Conservation (phyloP, 2,329 filamentous ascomycete genomes). For the Hymenoscyphus scutula region DNA sequence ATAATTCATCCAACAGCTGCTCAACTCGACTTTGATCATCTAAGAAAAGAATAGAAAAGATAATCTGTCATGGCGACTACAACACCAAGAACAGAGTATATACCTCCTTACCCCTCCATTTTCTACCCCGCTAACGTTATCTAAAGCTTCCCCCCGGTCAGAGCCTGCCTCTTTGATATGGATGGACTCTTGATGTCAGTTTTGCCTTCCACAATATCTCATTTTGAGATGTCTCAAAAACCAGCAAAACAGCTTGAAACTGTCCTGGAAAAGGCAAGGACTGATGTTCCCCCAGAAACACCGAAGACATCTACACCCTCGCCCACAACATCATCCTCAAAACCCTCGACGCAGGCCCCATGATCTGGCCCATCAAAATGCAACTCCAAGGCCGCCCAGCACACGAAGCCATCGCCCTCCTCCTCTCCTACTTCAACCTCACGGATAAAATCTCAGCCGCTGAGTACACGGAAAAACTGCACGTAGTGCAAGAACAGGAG, state of each 20-base stretch:
- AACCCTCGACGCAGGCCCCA: constrained; percentile 65
- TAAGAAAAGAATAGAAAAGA: not conserved
- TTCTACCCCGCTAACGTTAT: constrained; percentile 10
- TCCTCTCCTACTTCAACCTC: constrained; percentile 79
- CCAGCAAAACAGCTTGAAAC: no score
- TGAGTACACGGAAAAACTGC: constrained; percentile 60
- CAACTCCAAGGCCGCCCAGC: constrained; percentile 53
- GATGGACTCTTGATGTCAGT: constrained; percentile 78
- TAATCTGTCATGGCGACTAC: constrained; percentile 12
- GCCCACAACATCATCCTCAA: constrained; percentile 80
- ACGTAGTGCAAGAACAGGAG: constrained; percentile 63
- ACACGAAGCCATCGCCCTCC: constrained; percentile 53
- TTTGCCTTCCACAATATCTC: not conserved
- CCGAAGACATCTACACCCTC: constrained; percentile 82
- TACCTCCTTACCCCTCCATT: not conserved
- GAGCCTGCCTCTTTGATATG: constrained; percentile 97
- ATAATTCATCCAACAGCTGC: not conserved
- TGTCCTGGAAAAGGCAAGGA: no score
- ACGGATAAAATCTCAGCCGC: constrained; percentile 59
- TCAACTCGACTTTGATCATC: not conserved
- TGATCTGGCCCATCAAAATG: constrained; percentile 92
- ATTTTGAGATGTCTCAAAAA: no score
- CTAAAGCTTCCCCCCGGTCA: constrained; percentile 69
- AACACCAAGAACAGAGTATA: constrained; percentile 25
- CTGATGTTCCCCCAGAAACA: constrained; percentile 49